Evolutionary conservation across 2,329 filamentous ascomycete genomes (phyloP), one percentile per base, ranked within the genome.

Genomic region (Apiospora aurea): DNA sequence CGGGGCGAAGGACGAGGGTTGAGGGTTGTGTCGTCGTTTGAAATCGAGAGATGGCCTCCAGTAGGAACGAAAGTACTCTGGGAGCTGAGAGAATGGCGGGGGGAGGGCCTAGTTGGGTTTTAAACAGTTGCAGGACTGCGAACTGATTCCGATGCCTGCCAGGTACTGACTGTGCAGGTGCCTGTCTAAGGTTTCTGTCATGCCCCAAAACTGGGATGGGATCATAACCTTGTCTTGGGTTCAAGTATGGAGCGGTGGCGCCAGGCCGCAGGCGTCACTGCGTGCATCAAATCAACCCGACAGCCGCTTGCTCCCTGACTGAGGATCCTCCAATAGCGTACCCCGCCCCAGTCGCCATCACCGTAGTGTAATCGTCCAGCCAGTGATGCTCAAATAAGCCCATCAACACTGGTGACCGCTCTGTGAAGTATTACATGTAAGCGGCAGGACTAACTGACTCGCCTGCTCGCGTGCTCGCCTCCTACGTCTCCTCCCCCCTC

Each of bases 151-250:
- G 21, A 8, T 64, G 57, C 57, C 57, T n/a, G 57, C 34, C 57
- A 64, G 57, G 57, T 64, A 64, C 57, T 64, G 57, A 64, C 57
- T 41, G 57, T 41, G 29, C 57, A 3, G 18, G 34, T 49, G 57
- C 57, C 34, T 64, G 34, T 41, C 57, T 34, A 61, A 61, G 53
- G 53, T 61, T 61, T 38, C 53, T 64, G 57, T 64, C 57, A 64
- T 64, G 57, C 57, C 29, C 57, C 18, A 64, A 64, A 64, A 64
- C 57, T 41, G 57, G 57, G 57, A 64, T 64, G 57, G 57, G 57
- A 41, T 64, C 53, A 26, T n/a, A 61, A 61, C 53, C 51, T 57
- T 57, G 51, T 26, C 51, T 57, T 57, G 51, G 26, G 51, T 57
- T 29, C 51, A 53, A 21, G 57, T 38, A 64, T 38, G 53, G 57